These are phyloP conservation scores for Emmonsia crescens DNA, from an alignment of 2,329 filamentous ascomycete species.

Conservation along the genomic window DNA sequence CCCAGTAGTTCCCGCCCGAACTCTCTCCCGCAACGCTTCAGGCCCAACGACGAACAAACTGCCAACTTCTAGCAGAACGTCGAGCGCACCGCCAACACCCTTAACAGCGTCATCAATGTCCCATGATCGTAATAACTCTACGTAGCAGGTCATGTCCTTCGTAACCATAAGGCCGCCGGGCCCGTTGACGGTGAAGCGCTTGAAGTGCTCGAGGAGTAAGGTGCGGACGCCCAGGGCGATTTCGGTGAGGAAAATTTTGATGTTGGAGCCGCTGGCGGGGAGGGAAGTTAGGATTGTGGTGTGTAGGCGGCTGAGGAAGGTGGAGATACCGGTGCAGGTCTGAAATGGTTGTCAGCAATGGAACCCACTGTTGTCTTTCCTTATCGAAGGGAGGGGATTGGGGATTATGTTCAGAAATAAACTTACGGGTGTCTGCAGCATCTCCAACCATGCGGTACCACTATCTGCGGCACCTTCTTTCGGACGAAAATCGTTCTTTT, in stretches of 20 bases:
- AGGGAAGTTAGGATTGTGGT: slow-evolving; percentile 56
- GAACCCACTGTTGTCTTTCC: slow-evolving; percentile 7
- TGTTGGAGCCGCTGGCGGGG: slow-evolving; percentile 55
- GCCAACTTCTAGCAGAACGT: slow-evolving; percentile 84
- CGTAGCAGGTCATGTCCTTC: slow-evolving; percentile 92
- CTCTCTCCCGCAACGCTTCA: slow-evolving; percentile 62
- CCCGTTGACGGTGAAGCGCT: slow-evolving; percentile 84
- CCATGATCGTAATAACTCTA: slow-evolving; percentile 75
- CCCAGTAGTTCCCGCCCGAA: slow-evolving; percentile 40
- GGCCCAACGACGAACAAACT: slow-evolving; percentile 90
- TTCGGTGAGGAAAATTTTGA: slow-evolving; percentile 72
- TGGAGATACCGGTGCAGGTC: slow-evolving; percentile 70
- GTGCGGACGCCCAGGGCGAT: slow-evolving; percentile 67
- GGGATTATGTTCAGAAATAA: background rate
- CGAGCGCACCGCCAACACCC: slow-evolving; percentile 48
- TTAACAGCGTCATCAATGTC: slow-evolving; percentile 54
- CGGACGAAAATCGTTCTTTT: slow-evolving; percentile 84
- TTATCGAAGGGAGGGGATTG: background rate
- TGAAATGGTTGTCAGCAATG: slow-evolving; percentile 12
- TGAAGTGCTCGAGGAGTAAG: slow-evolving; percentile 83
- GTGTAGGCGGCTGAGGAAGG: slow-evolving; percentile 63
- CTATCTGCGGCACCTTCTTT: slow-evolving; percentile 53
- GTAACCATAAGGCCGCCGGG: slow-evolving; percentile 90
- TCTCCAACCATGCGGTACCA: slow-evolving; percentile 48
- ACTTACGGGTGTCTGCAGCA: slow-evolving; percentile 60